Percentiles rank a stretch among this genome's conserved stretches.
phyloP scores from a whole-genome alignment of 257 asterid genomes.

The Ocimum tenuiflorum region DNA sequence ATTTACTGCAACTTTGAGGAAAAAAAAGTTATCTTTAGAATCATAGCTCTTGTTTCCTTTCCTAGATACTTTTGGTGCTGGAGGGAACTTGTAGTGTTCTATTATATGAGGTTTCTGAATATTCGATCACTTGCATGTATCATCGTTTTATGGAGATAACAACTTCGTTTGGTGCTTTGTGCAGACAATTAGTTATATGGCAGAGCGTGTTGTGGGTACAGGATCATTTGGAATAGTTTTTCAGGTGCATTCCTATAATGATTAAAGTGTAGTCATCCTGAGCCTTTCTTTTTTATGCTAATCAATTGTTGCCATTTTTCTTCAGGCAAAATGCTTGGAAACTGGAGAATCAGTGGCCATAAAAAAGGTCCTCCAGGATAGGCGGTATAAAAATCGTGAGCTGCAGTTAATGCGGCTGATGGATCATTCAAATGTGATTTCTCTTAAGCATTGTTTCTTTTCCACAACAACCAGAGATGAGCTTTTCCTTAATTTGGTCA shows the following conservation, averaged over 20 bases:
- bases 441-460: constrained; percentile 83
- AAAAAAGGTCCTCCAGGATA: constrained; percentile 96
- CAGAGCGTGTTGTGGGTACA: constrained; percentile 91
- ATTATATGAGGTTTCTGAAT: constrained; percentile 2
- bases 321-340: constrained; percentile 94
- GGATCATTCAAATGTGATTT: constrained; percentile 91
- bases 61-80: neutral
- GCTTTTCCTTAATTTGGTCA: constrained; percentile 83
- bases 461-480: constrained; percentile 86
- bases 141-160: constrained; percentile 10
- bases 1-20: constrained; percentile 6
- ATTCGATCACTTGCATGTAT: neutral
- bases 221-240: constrained; percentile 93
- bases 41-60: neutral
- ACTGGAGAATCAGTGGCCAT: constrained; percentile 94
- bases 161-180: constrained; percentile 27
- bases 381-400: constrained; percentile 93
- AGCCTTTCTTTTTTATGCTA: constrained; percentile 5
- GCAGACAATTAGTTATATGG: constrained; percentile 97
- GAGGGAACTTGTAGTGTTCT: neutral
- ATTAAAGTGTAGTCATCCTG: neutral
- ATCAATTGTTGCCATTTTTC: constrained; percentile 19
- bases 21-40: no score
- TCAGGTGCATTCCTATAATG: constrained; percentile 46
- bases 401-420: constrained; percentile 94